A percentile compares a stretch with the other conserved stretches of the same genome.
phyloP scores from a whole-genome alignment of 495 filamentous ascomycete species.

The Diplogelasinospora grovesii region DNA sequence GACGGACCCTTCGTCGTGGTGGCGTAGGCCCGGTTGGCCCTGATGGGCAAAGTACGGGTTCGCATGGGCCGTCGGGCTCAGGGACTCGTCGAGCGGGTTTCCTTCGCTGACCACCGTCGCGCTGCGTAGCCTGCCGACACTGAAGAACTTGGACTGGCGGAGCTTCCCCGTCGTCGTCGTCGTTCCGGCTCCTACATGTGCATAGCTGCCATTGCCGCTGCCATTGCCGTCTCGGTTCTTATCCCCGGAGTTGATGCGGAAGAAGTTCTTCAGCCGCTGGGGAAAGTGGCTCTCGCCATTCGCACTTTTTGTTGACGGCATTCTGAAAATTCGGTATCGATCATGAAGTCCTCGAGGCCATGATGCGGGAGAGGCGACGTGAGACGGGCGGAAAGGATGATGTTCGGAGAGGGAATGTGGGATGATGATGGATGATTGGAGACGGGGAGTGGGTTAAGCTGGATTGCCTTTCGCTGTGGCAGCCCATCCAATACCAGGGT shows the following conservation, averaged over 20 bases:
- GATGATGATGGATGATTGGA: neutral
- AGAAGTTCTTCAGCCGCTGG: constrained; percentile 93
- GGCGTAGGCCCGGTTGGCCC: constrained; percentile 82
- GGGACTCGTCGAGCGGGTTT: constrained; percentile 76
- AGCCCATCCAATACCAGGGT: no score
- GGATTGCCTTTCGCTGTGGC: no score
- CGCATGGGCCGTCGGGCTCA: constrained; percentile 88
- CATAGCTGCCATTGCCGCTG: constrained; percentile 13
- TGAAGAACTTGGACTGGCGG: constrained; percentile 77
- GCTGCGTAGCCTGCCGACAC: constrained; percentile 70
- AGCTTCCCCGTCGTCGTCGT: constrained; percentile 58
- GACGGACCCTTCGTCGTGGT: constrained; percentile 92
- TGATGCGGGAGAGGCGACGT: constrained; percentile 14
- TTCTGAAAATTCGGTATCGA: constrained; percentile 15
- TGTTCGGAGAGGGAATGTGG: neutral
- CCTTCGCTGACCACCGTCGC: constrained; percentile 91
- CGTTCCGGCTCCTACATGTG: constrained; percentile 31
- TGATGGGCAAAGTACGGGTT: constrained; percentile 98
- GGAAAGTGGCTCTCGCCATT: constrained; percentile 61
- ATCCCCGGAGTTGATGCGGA: constrained; percentile 71
- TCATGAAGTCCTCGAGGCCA: constrained; percentile 28
- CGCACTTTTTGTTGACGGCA: constrained; percentile 34
- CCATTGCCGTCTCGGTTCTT: constrained; percentile 37
- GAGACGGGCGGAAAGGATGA: neutral
- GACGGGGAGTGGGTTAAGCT: neutral